A percentile compares a stretch with the other conserved stretches of the same genome.
phyloP scores from a whole-genome alignment of 2,329 filamentous ascomycete genomes.

The Aspergillus sp. region DNA sequence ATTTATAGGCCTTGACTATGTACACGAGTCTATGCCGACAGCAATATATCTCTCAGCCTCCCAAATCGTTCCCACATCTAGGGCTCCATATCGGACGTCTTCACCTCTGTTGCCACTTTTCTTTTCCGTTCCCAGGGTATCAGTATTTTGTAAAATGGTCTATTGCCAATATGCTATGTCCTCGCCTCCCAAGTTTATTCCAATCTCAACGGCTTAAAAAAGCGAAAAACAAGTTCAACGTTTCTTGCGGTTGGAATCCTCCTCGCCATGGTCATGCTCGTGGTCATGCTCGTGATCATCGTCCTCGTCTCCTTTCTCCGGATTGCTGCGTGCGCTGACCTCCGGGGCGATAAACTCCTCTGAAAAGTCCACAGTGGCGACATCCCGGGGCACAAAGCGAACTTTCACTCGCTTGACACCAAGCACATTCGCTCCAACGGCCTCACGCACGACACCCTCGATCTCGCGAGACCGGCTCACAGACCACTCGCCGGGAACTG shows the following conservation, averaged over 20 bases:
- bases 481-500: slow-evolving; percentile 68
- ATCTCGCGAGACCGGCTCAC: slow-evolving; percentile 60
- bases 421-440: slow-evolving; percentile 66
- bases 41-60: too few species aligned
- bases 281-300: slow-evolving; percentile 15
- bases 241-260: slow-evolving; percentile 15
- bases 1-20: too few species aligned
- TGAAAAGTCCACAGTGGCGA: slow-evolving; percentile 48
- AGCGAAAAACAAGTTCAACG: slow-evolving; percentile 8
- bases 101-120: background rate
- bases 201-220: background rate
- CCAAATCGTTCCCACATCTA: too few species aligned
- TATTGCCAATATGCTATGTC: background rate
- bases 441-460: slow-evolving; percentile 64
- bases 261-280: slow-evolving; percentile 21
- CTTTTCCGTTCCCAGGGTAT: background rate
- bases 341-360: slow-evolving; percentile 72
- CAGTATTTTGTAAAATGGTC: slow-evolving; percentile 1
- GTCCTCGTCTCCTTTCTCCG: slow-evolving; percentile 43
- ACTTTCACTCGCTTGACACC: slow-evolving; percentile 78
- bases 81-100: background rate
- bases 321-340: slow-evolving; percentile 48
- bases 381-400: slow-evolving; percentile 67
- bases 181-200: background rate
- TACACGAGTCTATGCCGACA: too few species aligned